Base-by-base conservation (phyloP, 164 flowering plant species). In the Magnolia changhungtana region DNA sequence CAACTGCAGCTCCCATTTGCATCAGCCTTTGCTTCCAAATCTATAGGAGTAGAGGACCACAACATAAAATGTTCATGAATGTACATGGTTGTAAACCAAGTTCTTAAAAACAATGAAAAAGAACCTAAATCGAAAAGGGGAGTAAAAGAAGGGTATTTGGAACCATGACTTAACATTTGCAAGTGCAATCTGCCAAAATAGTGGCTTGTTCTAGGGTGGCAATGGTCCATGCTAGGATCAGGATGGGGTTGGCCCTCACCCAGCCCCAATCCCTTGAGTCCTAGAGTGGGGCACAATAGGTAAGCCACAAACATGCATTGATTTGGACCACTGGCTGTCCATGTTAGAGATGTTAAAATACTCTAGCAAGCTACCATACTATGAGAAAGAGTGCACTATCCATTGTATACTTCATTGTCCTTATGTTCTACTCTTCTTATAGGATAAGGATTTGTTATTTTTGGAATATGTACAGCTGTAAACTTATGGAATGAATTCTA, bases 11-110 rank as follows among this genome's bases (percentile, higher is more conserved):
- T 31, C 97, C 99, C 93, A 89, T 90, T 82, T 92, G 97, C 81
- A 72, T 81, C 81, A 96, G 78, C 81, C 87, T 94, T 73, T 90
- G 91, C 87, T 89, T 92, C 99, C 99, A 96, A 74, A 96, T 89
- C 99, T 96, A 20, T 19, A 69, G 50, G 64, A 75, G 98, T 96
- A 20, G 16, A 69, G 50, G 64, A 75, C 20, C 59, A 45, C 23
- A n/a, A 29, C 51, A 68, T 13, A 19, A 11, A 23, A 70, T 24
- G 14, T 19, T 6, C 11, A 7, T 8, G 13, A 61, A 64, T 10
- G 8, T 10, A 45, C 64, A n/a, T 71, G n/a, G n/a, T 3, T 18
- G 11, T 27, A 37, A 70, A 59, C 20, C 20, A 51, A 63, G 66
- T 49, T 67, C 63, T 66, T 63, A 11, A 13, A 31, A 61, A 27